phyloP scores from a whole-genome alignment of 2,329 filamentous ascomycete species.

The Cordyceps farinosa region DNA sequence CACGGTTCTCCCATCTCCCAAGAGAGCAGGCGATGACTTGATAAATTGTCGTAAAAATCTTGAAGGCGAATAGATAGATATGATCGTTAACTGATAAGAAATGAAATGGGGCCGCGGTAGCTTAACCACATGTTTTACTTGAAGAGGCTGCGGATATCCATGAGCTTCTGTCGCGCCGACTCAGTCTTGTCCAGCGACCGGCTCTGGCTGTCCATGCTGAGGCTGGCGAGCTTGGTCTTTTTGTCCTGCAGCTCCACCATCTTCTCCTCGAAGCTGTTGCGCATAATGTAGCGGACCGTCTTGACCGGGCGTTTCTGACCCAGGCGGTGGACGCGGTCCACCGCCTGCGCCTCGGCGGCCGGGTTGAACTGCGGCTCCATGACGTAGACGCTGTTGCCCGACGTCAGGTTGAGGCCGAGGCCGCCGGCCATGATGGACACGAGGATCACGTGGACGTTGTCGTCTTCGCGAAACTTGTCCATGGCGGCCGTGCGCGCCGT shows the following conservation, averaged over 20 bases:
- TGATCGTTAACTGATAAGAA: not conserved
- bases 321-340: slow-evolving; percentile 87
- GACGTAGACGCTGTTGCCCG: slow-evolving; percentile 83
- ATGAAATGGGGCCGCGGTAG: not conserved
- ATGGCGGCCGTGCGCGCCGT: slow-evolving; percentile 70
- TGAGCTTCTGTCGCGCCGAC: slow-evolving; percentile 58
- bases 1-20: not conserved
- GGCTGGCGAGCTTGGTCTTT: slow-evolving; percentile 85
- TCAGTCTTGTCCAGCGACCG: slow-evolving; percentile 48
- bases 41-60: not conserved
- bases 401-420: slow-evolving; percentile 84
- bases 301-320: slow-evolving; percentile 85
- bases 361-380: slow-evolving; percentile 99
- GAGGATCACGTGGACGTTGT: slow-evolving; percentile 71
- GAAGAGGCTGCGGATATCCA: slow-evolving; percentile 58
- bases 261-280: slow-evolving; percentile 86
- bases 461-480: slow-evolving; percentile 71
- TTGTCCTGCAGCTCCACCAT: slow-evolving; percentile 86
- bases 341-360: slow-evolving; percentile 86
- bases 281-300: slow-evolving; percentile 89
- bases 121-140: slow-evolving; percentile 33
- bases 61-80: not conserved
- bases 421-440: slow-evolving; percentile 92
- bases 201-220: slow-evolving; percentile 72
- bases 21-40: not conserved